Evolutionary conservation across 148 eudicot species (phyloP).

Genomic region (Rhododendron mucronatum): DNA sequence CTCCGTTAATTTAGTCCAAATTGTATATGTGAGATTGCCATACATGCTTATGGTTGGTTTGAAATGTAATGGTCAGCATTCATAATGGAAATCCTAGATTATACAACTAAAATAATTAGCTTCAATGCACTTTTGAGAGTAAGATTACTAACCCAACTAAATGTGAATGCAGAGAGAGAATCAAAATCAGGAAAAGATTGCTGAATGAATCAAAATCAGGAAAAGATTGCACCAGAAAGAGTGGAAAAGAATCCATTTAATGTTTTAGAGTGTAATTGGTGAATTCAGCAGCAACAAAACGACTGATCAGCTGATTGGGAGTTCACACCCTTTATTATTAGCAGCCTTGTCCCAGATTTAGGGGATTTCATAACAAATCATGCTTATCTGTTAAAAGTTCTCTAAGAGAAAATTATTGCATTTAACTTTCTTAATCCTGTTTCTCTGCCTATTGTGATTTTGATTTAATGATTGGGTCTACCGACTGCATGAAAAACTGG

Average conservation of each 20-base stretch:
- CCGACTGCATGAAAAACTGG: not conserved
- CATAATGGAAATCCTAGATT: not conserved
- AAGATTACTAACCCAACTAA: not conserved
- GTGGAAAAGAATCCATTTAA: not conserved
- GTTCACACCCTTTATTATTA: conserved; percentile 7
- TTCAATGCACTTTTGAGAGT: not conserved
- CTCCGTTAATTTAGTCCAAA: not conserved
- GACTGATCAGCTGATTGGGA: not conserved
- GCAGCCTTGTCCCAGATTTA: conserved; percentile 8
- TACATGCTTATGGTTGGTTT: not conserved
- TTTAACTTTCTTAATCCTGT: conserved; percentile 13
- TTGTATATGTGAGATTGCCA: not conserved
- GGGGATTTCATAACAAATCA: conserved; percentile 12
- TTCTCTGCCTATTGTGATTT: conserved; percentile 13
- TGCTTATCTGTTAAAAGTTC: conserved; percentile 3
- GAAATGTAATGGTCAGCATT: not conserved
- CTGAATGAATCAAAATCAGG: conserved; percentile 15
- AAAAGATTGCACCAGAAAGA: not conserved
- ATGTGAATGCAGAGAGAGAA: not conserved
- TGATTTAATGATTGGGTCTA: conserved; percentile 12
- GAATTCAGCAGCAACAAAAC: not conserved
- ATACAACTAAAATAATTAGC: not conserved
- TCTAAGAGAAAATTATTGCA: conserved; percentile 9
- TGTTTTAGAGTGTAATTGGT: not conserved
- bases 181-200: not conserved